Conservation (phyloP, 371 early-diverging fungal genomes). For the Mucor plumbeus region DNA sequence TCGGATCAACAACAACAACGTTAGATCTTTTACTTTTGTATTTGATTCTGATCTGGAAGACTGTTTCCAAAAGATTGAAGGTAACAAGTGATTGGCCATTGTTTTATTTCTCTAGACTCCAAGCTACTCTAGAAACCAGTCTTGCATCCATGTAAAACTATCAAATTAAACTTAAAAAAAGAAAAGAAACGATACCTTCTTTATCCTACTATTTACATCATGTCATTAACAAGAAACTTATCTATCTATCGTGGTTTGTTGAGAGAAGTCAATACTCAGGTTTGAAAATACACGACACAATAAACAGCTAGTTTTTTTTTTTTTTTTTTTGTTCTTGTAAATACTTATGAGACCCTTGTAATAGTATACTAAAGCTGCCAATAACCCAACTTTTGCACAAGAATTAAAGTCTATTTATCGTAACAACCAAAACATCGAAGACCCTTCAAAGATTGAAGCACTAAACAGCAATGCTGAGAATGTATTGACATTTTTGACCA, state of each 20-base stretch:
- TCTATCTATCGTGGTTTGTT: conserved; percentile 44
- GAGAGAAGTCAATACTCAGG: conserved; percentile 50
- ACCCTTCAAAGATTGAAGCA: conserved; percentile 34
- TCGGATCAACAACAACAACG: no score
- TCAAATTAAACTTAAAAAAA: no score
- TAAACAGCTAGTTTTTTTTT: not conserved
- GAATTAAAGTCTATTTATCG: conserved; percentile 44
- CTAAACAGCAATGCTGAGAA: conserved; percentile 51
- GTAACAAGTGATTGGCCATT: no score
- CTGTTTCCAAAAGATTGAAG: no score
- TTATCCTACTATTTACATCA: not conserved
- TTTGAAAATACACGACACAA: not conserved
- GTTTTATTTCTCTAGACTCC: no score
- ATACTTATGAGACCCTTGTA: not conserved
- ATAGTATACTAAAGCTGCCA: conserved; percentile 47
- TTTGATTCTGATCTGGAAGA: no score
- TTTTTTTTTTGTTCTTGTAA: no score
- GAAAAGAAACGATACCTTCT: no score
- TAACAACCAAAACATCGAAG: conserved; percentile 37
- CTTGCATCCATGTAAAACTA: no score
- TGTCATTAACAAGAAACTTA: conserved; percentile 26
- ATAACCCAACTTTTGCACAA: conserved; percentile 39
- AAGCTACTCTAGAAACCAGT: no score
- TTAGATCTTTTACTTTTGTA: no score
- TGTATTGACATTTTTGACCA: conserved; percentile 42